Evolutionary conservation across 1,139 yeast species (phyloP).

Genomic region (Arxiozyma telluris): DNA sequence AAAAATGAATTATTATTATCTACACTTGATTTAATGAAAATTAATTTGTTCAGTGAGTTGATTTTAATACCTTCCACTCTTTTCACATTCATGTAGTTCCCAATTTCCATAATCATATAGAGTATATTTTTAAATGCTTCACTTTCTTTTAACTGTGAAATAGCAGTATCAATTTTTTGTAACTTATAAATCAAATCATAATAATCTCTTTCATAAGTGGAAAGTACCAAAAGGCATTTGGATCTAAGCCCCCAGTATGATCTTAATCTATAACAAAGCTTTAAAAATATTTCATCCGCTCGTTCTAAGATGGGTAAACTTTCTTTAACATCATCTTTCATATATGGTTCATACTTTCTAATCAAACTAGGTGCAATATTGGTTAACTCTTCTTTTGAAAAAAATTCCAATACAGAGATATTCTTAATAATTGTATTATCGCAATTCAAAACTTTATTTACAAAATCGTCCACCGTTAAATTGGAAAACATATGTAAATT

Average conservation of each 20-base stretch:
- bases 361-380: constrained; percentile 62
- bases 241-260: constrained; percentile 83
- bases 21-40: constrained; percentile 72
- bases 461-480: constrained; percentile 53
- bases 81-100: constrained; percentile 92
- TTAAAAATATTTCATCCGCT: constrained; percentile 72
- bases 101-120: constrained; percentile 72
- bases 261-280: constrained; percentile 66
- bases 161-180: constrained; percentile 58
- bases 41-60: constrained; percentile 72
- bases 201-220: constrained; percentile 68
- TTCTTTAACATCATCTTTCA: constrained; percentile 32
- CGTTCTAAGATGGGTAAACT: constrained; percentile 58
- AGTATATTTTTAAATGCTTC: constrained; percentile 58
- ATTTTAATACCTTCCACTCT: constrained; percentile 79
- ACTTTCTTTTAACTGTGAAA: constrained; percentile 51
- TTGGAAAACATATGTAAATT: constrained; percentile 73
- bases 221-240: constrained; percentile 58
- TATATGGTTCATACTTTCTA: constrained; percentile 65
- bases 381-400: constrained; percentile 60
- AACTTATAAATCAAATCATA: constrained; percentile 57
- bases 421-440: constrained; percentile 60
- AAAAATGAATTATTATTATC: constrained; percentile 71
- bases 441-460: constrained; percentile 60
- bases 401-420: constrained; percentile 69